Evolutionary conservation across 495 filamentous ascomycete species (phyloP), one percentile per base, ranked within the genome.

Genomic region (Penicillium desertorum): DNA sequence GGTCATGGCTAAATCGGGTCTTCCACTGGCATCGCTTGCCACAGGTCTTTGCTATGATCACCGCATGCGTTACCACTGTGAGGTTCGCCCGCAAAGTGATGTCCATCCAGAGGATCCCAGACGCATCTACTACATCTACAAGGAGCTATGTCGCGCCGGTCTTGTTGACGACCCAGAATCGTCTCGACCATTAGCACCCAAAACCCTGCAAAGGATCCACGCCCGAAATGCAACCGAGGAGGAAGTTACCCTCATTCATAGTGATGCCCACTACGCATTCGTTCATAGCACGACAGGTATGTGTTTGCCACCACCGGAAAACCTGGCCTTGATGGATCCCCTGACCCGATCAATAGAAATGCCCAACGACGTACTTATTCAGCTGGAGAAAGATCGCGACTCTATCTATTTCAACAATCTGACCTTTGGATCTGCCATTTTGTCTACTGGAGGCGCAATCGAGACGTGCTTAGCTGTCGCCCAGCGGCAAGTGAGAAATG

Each of bases 81-180:
- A 96, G 63, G 81, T 91, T 5, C 83, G 88, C 72, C 81, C 81
- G 66, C 63, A 78, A 69, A 44, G 78, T 42, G 89, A 93, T 17
- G 84, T 91, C 55, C 94, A 99, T 60, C 94, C 95, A 1, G 94
- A 99, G 72, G 92, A 98, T 60, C 95, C 95, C 0, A 81, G 90
- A 25, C 83, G 94, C 6, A 97, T 98, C 50, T 88, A 87, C 49
- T 84, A 85, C 61, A 99, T 99, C 60, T 95, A 90, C 82, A 84
- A 88, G 56, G 88, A 86, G 20, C 84, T 99, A 50, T 90, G 86
- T 63, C 75, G 83, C 58, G 87, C 86, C 47, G 91, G 90, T 2
- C 80, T 99, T 14, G 81, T 96, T 17, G 77, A 86, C 43, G 81
- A 87, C 58, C 59, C 67, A 3, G 70, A 75, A 56, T 85, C 63